Percentiles rank a stretch among this genome's conserved stretches.
phyloP scores from a whole-genome alignment of 108 stramenopile genomes.

The Nitzschia sp. region DNA sequence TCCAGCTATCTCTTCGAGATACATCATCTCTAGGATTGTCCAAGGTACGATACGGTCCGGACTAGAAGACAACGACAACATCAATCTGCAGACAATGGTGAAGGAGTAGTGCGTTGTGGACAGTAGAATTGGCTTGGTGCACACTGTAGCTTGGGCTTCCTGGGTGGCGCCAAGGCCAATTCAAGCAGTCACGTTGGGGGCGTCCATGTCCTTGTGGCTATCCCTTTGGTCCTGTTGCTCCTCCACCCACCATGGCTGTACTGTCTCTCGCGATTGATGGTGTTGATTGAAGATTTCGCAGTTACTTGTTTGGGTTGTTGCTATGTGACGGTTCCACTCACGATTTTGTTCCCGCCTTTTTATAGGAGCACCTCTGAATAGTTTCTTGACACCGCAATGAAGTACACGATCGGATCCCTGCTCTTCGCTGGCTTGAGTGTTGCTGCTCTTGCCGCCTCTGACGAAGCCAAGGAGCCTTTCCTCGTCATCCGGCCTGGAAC shows the following conservation, averaged over 20 bases:
- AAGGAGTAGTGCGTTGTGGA: not conserved
- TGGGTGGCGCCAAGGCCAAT: no score
- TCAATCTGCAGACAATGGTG: not conserved
- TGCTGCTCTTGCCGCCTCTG: not conserved
- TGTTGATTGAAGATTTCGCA: not conserved
- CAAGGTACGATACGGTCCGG: conserved; percentile 18
- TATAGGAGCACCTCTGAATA: not conserved
- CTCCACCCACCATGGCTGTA: no score
- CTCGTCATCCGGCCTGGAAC: conserved; percentile 15
- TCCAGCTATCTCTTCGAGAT: conserved; percentile 4
- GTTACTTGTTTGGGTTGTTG: no score
- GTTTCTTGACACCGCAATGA: conserved; percentile 4
- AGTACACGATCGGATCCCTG: not conserved
- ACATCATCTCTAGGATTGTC: conserved; percentile 5
- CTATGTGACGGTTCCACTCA: not conserved
- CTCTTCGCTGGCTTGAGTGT: conserved; percentile 5
- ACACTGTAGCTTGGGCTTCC: no score
- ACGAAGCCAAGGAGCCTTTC: conserved; percentile 5
- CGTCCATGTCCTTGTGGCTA: no score
- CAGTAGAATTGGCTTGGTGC: no score
- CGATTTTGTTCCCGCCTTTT: not conserved
- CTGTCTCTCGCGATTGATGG: not conserved
- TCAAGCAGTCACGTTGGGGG: no score
- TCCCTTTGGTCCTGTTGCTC: no score
- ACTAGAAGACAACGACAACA: conserved; percentile 16